Evolutionary conservation across 306 rosid species (phyloP).

Genomic region (Boehmeria nivea): DNA sequence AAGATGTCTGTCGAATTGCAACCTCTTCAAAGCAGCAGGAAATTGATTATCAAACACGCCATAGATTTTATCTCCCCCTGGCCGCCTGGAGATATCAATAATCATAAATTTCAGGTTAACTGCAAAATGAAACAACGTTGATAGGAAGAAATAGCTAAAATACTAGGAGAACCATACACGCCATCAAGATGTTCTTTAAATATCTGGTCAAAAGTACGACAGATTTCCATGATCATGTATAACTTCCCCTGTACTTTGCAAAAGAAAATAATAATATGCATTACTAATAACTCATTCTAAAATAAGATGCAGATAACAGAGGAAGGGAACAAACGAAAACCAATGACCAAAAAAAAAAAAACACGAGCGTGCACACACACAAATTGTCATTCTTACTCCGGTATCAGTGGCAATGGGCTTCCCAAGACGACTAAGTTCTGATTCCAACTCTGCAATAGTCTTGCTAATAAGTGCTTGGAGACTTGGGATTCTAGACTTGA

Average conservation of each 20-base stretch:
- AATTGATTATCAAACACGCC: constrained; percentile 40
- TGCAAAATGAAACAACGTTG: not conserved
- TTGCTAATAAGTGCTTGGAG: constrained; percentile 44
- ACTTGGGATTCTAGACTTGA: constrained; percentile 40
- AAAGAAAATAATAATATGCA: not conserved
- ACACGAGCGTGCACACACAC: too few relatives aligned
- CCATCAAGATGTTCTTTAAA: constrained; percentile 50
- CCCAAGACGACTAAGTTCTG: constrained; percentile 41
- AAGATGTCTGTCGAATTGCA: constrained; percentile 37
- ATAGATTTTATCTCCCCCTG: constrained; percentile 43
- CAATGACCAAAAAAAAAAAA: too few relatives aligned
- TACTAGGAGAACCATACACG: constrained; percentile 26
- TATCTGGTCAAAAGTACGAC: constrained; percentile 42
- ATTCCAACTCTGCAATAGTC: constrained; percentile 36
- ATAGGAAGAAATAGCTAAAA: not conserved
- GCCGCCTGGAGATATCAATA: constrained; percentile 25
- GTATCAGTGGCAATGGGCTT: constrained; percentile 40
- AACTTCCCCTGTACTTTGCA: constrained; percentile 30
- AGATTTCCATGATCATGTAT: constrained; percentile 43
- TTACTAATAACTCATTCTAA: not conserved
- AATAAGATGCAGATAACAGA: not conserved
- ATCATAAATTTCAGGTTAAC: constrained; percentile 6
- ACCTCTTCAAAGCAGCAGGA: constrained; percentile 42
- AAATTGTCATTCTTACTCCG: constrained; percentile 27
- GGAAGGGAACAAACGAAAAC: not conserved